Evolutionary conservation across 305 asterid genomes (phyloP), one percentile per base, ranked within the genome.

Genomic region (Fraxinus nigra): DNA sequence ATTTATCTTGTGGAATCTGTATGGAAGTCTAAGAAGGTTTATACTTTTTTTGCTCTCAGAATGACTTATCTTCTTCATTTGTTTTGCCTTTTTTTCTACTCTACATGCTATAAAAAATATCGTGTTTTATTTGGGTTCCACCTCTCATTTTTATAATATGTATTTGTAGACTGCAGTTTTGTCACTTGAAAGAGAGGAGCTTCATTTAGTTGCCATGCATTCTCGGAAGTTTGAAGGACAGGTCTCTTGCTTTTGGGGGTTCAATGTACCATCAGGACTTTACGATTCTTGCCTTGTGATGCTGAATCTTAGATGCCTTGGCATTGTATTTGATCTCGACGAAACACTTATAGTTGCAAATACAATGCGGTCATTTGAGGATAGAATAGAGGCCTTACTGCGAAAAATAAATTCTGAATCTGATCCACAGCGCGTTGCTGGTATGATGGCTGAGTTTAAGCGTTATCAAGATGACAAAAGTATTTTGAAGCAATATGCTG

Each of bases 341-440:
- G 99, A 95, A 90, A 95, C 99, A 24, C 97, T 95, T 69, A 86
- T 94, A 77, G 99, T 95, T 37, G 98, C 99, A 77, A 95, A 95
- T 85, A 95, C 99, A 72, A 87, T 95, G 97, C 93, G 98, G 14
- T 95, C 99, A 7, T 95, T 95, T 86, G 99, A 95, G 89, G 99
- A 95, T 78, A 93, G 90, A 75, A 95, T 95, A 82, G 98, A 93
- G 81, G 92, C 93, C 70, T 82, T 95, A 90, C 98, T 90, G 87
- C 89, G 97, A 78, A 95, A 92, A 87, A 79, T 94, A 72, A 91
- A 83, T 84, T 85, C 88, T 0, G 99, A 93, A 85, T 32, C 90
- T 85, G 99, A 94, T 87, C 97, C 93, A 73, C 98, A 89, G 61
- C 99, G 99, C 84, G 86, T 81, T 46, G 84, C 97, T 32, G 92